phyloP scores from a whole-genome alignment of 495 filamentous ascomycete species.

The Penicillium bovifimosum region DNA sequence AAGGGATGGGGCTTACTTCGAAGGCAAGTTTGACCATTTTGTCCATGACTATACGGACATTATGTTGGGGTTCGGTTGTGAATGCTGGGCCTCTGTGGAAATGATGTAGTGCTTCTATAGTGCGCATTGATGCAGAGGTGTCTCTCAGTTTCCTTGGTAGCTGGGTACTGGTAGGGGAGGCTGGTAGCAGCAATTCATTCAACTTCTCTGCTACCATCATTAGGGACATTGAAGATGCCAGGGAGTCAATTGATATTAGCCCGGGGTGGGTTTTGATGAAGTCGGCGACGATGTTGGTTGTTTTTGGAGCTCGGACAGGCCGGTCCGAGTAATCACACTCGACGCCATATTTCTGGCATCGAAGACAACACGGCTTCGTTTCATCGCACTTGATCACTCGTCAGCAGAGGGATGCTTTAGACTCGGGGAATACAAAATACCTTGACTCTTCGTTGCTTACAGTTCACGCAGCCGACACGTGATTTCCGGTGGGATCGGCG shows the following conservation, averaged over 20 bases:
- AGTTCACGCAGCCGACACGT: constrained; percentile 41
- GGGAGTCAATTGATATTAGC: constrained; percentile 15
- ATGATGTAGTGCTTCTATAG: constrained; percentile 29
- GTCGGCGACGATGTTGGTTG: constrained; percentile 15
- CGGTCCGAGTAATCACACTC: constrained; percentile 34
- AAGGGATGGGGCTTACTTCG: constrained; percentile 20
- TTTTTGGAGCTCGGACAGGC: neutral
- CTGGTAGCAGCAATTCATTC: constrained; percentile 19
- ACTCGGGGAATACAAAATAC: constrained; percentile 18
- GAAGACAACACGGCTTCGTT: constrained; percentile 38
- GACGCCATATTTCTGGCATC: constrained; percentile 36
- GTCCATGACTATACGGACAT: constrained; percentile 22
- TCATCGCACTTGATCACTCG: constrained; percentile 40
- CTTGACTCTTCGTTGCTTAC: constrained; percentile 46
- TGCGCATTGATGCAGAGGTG: neutral
- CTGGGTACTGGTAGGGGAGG: neutral
- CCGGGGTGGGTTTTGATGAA: constrained; percentile 10
- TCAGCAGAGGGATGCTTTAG: neutral
- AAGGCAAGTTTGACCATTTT: constrained; percentile 38
- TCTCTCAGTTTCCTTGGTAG: neutral
- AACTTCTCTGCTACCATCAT: constrained; percentile 20
- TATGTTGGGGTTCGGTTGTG: constrained; percentile 17
- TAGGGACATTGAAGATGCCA: constrained; percentile 24
- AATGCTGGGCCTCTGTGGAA: constrained; percentile 28
- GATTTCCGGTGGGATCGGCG: constrained; percentile 41